Conservation (phyloP, 2,329 filamentous ascomycete species). For the Lachnellula suecica region DNA sequence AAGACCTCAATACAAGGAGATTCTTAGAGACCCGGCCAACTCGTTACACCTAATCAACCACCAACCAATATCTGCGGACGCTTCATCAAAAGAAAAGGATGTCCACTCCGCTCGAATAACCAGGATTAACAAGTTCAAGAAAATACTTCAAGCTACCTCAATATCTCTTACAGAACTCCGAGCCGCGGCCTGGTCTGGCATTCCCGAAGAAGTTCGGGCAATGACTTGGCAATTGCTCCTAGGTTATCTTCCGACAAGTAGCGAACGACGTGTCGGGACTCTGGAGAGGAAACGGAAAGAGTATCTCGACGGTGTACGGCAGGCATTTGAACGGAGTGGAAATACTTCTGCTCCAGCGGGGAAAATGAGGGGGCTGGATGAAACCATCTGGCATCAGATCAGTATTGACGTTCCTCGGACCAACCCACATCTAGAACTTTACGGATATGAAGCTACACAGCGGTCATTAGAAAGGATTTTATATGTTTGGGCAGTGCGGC, state of each 20-base stretch:
- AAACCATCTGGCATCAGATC: conserved; percentile 99
- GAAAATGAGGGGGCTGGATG: conserved; percentile 72
- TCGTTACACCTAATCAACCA: conserved; percentile 93
- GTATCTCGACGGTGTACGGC: conserved; percentile 87
- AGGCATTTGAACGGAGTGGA: conserved; percentile 68
- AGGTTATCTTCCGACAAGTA: conserved; percentile 95
- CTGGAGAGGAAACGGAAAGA: conserved; percentile 94
- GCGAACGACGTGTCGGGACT: conserved; percentile 84
- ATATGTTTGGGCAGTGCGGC: conserved; percentile 96
- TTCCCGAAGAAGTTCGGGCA: conserved; percentile 91
- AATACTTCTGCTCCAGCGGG: conserved; percentile 40
- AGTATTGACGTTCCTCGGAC: conserved; percentile 97
- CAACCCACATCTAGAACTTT: conserved; percentile 92
- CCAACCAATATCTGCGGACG: conserved; percentile 69
- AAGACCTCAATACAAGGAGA: conserved; percentile 96
- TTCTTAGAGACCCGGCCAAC: conserved; percentile 85
- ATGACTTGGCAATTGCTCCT: conserved; percentile 99
- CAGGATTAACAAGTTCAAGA: conserved; percentile 98
- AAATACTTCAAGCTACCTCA: conserved; percentile 86
- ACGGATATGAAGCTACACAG: conserved; percentile 94
- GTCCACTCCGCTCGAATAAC: conserved; percentile 84
- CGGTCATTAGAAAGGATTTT: conserved; percentile 90
- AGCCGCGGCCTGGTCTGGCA: conserved; percentile 86
- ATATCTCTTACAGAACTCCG: conserved; percentile 84
- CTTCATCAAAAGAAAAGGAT: conserved; percentile 80